Base-by-base conservation (phyloP, 371 early-diverging fungal species). In the Choanephora cucurbitarum region DNA sequence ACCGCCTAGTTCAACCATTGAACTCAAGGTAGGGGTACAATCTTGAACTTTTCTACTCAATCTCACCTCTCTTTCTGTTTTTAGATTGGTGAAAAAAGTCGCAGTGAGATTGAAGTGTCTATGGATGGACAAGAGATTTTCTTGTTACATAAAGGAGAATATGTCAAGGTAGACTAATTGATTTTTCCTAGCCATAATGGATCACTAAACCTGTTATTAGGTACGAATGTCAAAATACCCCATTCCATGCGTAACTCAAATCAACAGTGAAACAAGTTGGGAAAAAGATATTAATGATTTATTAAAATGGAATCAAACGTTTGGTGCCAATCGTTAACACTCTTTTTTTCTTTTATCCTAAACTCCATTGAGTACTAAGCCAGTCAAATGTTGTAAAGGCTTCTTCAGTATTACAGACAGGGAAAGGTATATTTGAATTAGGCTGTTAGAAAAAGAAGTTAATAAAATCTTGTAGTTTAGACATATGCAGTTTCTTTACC, bases 291-390 rank as follows among this genome's bases (percentile, higher is more conserved):
- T 92, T 52, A 91, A 91, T 67, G 84, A 89, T 49, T 69, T 92
- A 53, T 69, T 92, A 43, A 89, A 91, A 57, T 92, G 90, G 81
- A 92, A 92, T 59, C 89, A 91, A 56, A 85, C 84, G 3, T 92
- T 92, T 66, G 81, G 75, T 34, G 45, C 32, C 14, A 58, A 57
- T 37, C 37, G 14, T 13, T 37, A 10, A 37, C n/a, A n/a, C n/a
- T n/a, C n/a, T 32, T 10, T 32, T 10, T 32, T 6, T 37, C 7
- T 7, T 37, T 37, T 69, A 69, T 41, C 70, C 73, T 49, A 73
- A 62, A 56, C 69, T 69, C 73, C 73, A 73, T 50, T 66, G 62
- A 14, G 55, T 54, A 21, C 64, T 62, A 21, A 73, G 34, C 65
- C 62, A 66, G 17, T 69, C 58, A 49, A 57, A 73, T 0, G 62